Conservation (phyloP, 345 rosid species). For the Eucalyptus coolabah region DNA sequence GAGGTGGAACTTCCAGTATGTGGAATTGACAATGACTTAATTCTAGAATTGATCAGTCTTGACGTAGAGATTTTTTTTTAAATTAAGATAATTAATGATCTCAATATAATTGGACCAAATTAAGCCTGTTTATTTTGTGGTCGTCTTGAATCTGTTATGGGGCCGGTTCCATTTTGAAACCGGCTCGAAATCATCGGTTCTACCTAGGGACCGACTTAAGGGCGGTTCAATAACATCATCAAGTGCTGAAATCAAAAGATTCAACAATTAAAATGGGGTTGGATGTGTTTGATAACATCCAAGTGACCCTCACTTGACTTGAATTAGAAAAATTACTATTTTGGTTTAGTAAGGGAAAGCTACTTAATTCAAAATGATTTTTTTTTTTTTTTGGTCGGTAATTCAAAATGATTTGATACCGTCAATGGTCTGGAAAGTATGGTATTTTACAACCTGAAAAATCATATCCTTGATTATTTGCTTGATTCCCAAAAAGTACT, state of each 20-base stretch:
- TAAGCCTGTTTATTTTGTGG: background rate
- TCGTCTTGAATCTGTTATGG: background rate
- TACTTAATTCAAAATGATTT: background rate
- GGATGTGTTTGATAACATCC: background rate
- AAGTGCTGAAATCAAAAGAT: background rate
- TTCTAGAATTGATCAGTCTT: background rate
- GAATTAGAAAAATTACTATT: background rate
- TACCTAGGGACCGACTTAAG: background rate
- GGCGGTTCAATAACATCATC: background rate
- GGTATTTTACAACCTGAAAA: background rate
- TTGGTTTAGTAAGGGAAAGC: background rate
- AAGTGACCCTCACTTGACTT: background rate
- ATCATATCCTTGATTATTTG: background rate
- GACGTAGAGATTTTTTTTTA: background rate
- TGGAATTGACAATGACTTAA: background rate
- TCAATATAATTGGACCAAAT: background rate
- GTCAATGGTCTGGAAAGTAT: background rate
- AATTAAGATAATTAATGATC: background rate
- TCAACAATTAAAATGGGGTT: background rate
- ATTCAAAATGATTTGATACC: background rate
- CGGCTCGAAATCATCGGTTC: background rate
- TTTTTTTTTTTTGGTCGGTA: too few relatives aligned
- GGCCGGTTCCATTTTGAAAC: background rate
- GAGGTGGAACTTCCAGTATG: background rate
- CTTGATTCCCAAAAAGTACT: background rate